Base-by-base conservation (phyloP, 306 rosid genomes). In the Argentina anserina region DNA sequence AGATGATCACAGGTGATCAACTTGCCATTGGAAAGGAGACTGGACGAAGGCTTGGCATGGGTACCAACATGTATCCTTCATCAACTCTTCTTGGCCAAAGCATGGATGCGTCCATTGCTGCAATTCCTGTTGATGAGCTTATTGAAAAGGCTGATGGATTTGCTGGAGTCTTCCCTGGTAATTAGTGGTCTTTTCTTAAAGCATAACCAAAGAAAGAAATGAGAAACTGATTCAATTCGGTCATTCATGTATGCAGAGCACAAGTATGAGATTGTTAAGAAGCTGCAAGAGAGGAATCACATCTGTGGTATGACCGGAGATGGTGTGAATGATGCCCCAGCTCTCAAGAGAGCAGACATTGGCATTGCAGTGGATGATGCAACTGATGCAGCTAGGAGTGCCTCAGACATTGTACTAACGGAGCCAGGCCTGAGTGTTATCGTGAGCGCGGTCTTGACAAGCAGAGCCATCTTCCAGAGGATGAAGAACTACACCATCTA, bases 1-100 rank as follows among this genome's bases (percentile, higher is more conserved):
- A 92, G 90, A 92, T 92, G 98, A 92, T 92, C 86, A 92, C 98
- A 5, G 98, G 98, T 60, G 98, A 92, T 60, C 98, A 92, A 79
- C 98, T 92, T 81, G 98, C 98, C 77, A 92, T 92, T 46, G 98
- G 96, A 1, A 92, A 90, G 79, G 98, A 92, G 85, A 92, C 98
- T 0, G 98, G 96, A 50, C 88, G 96, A n/a, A 86, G 98, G 70
- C 98, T 92, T 36, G 98, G 98, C 69, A 92, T 92, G 98, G 98
- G 98, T 17, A 92, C 96, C 70, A 92, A 92, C 84, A 92, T 92
- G 98, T 92, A 90, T 76, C 98, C 98, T 52, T 92, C 98, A 15
- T 88, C 96, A 7, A 76, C 96, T 14, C 93, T 92, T 70, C 95
- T 92, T 28, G 95, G 96, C 39, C 84, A 85, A 9, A 65, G 78